Evolutionary conservation across 768 basidiomycete species (phyloP).

Genomic region (Lactarius hengduanensis): DNA sequence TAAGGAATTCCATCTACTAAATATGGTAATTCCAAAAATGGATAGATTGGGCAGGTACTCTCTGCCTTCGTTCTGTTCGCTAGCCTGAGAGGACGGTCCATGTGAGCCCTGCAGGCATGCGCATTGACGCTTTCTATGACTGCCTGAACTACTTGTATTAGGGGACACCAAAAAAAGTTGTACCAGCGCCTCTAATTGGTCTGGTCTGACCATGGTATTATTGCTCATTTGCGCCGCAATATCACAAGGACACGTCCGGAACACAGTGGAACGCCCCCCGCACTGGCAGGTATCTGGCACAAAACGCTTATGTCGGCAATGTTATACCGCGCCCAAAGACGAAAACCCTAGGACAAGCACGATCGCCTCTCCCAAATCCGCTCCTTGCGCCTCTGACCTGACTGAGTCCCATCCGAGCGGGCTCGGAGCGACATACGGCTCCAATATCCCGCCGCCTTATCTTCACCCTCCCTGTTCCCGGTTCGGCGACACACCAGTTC

Average conservation of each 20-base stretch:
- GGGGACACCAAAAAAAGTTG: not conserved
- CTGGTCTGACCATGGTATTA: not conserved
- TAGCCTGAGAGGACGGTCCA: not conserved
- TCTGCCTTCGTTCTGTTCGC: not conserved
- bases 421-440: not conserved
- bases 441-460: not conserved
- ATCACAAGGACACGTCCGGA: constrained; percentile 1
- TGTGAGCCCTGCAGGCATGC: not conserved
- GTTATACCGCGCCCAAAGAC: not conserved
- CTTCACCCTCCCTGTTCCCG: not conserved
- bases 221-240: not conserved
- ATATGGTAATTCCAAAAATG: not conserved
- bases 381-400: not conserved
- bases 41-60: not conserved
- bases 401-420: not conserved
- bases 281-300: not conserved
- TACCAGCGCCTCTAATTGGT: not conserved
- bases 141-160: not conserved
- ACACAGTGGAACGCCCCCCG: not conserved
- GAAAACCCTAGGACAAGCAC: not conserved
- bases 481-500: not conserved
- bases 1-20: not conserved
- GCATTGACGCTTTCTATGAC: not conserved
- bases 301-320: not conserved
- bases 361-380: not conserved